Evolutionary conservation across 306 rosid genomes (phyloP), one percentile per base, ranked within the genome.

Genomic region (Medicago lupulina): DNA sequence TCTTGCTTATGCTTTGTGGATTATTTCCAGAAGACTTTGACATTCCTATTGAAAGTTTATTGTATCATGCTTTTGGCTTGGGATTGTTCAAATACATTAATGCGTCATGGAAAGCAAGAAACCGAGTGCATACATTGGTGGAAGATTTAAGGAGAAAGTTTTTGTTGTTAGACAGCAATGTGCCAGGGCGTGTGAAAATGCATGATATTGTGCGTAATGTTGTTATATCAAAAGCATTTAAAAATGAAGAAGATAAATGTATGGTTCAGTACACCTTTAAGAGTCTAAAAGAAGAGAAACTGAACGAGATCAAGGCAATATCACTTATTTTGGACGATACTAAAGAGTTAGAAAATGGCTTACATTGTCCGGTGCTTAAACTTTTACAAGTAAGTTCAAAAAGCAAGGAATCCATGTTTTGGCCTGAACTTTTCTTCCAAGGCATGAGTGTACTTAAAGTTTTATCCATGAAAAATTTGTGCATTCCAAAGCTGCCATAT

Each of bases 261-360:
- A 14, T 49, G 23, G 58, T n/a, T 2, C 19, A 14, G 4, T 2
- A 10, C 8, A 49, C 6, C 15, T 6, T 7, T 6, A 17, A 49
- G 1, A 28, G 31, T 28, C 15, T 49, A 5, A 49, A 49, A 2
- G 17, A 5, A 8, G 54, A 1, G 18, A 49, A 49, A 15, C 8
- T 8, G 4, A 13, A 15, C 25, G 9, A 47, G 76, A 2, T 4
- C 8, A 19, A 40, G 8, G 9, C 47, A 13, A 13, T 82, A 12
- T 82, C 82, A 21, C 67, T 49, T 49, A 49, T 49, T 49, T 49
- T 49, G 18, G 15, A 49, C 5, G 18, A 49, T 16, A 12, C 15
- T 0, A 49, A 14, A 5, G 8, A 15, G 17, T 49, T 49, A 49
- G 18, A 49, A 47, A 3, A 5, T 15, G n/a, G 6, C 17, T 17